Base-by-base conservation (phyloP, 257 asterid species). In the Fraxinus anomala region DNA sequence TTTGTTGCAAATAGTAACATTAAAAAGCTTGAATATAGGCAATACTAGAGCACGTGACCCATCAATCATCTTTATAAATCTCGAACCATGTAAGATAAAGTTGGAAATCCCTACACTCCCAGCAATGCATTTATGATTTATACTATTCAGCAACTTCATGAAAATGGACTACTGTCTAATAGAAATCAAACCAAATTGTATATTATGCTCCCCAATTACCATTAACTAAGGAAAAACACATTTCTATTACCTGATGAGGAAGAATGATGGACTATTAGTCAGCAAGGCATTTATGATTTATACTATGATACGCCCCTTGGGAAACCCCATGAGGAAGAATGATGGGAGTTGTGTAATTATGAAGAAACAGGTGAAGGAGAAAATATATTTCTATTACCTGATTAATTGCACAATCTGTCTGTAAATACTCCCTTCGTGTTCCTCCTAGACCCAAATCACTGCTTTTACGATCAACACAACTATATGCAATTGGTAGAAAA, bases 371-470 rank as follows among this genome's bases (percentile, higher is more conserved):
- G 72, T 61, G 21, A 73, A 56, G 70, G 49, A 61, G 47, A 59
- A 73, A 26, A 77, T 39, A 47, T 30, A 19, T n/a, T 56, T 63
- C 47, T 26, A 24, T 83, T 87, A 91, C 98, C 89, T 71, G 85
- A 84, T 94, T 89, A 73, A 92, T 92, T 49, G 98, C 91, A 83
- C 98, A 94, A 83, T 94, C 98, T 44, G 96, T 94, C 86, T 94
- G 98, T 80, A 92, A 74, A 77, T 92, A 94, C 82, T 94, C 97
- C 81, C 96, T 88, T 56, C 90, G 89, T 86, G 88, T 81, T 70
- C 98, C 98, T 80, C 97, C 97, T 70, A 94, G 91, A 56, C 97
- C 97, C 90, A 94, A 86, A 75, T 94, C 98, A 81, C 97, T 92
- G 85, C 97, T 91, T 83, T 92, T 92, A 42, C 98, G 97, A 82